Percentiles rank a stretch among this genome's conserved stretches.
Conservation (phyloP, 176 grass and related monocot genomes). For the Ensete glaucum region DNA sequence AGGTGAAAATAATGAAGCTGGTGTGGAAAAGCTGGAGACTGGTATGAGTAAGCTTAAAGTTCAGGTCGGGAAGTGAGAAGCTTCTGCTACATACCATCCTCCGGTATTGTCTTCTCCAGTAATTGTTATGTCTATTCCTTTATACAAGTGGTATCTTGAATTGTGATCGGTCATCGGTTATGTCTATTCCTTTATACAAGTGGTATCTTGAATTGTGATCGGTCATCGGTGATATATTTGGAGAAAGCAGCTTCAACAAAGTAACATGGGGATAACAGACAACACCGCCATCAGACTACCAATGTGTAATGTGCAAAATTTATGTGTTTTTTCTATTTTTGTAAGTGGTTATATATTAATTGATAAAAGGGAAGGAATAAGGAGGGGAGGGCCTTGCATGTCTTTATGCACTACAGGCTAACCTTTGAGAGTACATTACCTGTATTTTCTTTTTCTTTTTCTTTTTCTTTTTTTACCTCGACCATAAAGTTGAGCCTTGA, state of each 20-base stretch:
- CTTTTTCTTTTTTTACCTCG: no score
- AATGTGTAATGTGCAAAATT: not conserved
- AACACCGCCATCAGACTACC: not conserved
- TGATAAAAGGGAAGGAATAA: not conserved
- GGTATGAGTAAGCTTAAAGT: not conserved
- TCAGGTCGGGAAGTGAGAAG: not conserved
- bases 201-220: not conserved
- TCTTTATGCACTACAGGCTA: not conserved
- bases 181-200: not conserved
- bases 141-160: not conserved
- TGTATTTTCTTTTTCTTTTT: not conserved
- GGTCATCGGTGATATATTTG: not conserved
- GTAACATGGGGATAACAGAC: not conserved
- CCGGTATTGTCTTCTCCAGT: not conserved
- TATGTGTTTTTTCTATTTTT: not conserved
- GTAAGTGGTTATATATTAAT: not conserved
- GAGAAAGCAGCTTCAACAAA: not conserved
- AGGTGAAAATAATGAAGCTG: constrained; percentile 13
- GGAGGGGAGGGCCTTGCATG: not conserved
- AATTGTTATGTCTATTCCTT: not conserved
- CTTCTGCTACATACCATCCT: not conserved
- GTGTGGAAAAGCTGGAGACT: not conserved
- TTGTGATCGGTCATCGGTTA: not conserved
- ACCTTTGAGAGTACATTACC: not conserved
- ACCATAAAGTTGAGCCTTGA: not conserved